Evolutionary conservation across 202 grass and related monocot genomes (phyloP), one percentile per base, ranked within the genome.

Genomic region (Musa balbisiana): DNA sequence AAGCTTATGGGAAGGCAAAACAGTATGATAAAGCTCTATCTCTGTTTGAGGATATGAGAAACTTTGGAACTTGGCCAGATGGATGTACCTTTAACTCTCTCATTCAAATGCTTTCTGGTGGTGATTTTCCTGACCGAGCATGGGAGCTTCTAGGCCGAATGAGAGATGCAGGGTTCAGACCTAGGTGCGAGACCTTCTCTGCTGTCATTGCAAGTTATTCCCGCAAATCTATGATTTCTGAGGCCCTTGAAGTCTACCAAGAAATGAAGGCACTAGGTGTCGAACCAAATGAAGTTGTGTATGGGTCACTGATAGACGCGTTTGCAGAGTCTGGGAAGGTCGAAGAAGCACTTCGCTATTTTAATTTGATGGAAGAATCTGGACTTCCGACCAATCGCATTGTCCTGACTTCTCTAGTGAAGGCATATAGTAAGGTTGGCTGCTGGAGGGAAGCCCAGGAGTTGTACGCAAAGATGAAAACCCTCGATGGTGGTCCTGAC

Each of bases 51-150:
- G 65, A 49, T 64, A 89, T 92, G 87, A 86, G 84, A 62, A 81
- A 66, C 14, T 87, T 67, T 73, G 82, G 84, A 21, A 56, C 80
- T 75, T 85, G 71, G 82, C 80, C 82, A 29, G 90, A 92, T 66
- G 84, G 79, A 22, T 92, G 87, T 72, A 80, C 90, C 51, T 92
- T 83, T 78, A 92, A 89, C 77, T 92, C 90, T 27, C 80, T 80
- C 69, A 87, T 89, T 89, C 90, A 92, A 53, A 92, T 92, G 90
- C 88, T 92, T 76, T 81, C 87, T 60, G 54, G 49, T 74, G 84
- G 84, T 77, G 75, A 87, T 74, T 92, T 81, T 67, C 84, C 78
- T 14, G 84, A 79, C 17, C 84, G 62, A 74, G 87, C 90, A 70
- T 83, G 82, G 67, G 84, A 89, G 43, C 25, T 87, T 26, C 73